phyloP scores from a whole-genome alignment of 2,329 filamentous ascomycete species.

The Talaromyces albobiverticillius region DNA sequence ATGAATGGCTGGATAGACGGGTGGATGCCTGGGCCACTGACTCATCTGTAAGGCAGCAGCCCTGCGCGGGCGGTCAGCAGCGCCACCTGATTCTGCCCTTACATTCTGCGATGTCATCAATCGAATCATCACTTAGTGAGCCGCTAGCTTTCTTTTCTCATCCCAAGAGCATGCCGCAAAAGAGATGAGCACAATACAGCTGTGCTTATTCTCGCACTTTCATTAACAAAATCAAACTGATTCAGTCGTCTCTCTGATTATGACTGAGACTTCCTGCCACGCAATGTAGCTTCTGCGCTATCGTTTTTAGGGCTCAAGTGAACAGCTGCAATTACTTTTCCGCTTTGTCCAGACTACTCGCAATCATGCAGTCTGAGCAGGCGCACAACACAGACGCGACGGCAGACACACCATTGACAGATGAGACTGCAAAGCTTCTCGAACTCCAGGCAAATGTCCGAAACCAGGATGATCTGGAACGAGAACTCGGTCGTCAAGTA shows the following conservation, averaged over 20 bases:
- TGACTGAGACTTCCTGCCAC: not conserved
- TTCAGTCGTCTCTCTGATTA: not conserved
- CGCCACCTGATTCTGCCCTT: constrained; percentile 14
- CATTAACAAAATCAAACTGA: not conserved
- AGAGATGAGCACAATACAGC: not conserved
- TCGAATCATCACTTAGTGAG: not conserved
- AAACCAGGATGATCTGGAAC: constrained; percentile 85
- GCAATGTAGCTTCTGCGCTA: not conserved
- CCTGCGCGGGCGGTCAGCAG: constrained; percentile 8
- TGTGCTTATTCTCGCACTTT: not conserved
- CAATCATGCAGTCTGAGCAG: not conserved
- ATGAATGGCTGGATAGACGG: no score
- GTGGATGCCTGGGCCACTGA: not conserved
- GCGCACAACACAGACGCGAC: not conserved
- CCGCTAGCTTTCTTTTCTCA: no score
- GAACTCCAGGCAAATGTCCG: constrained; percentile 68
- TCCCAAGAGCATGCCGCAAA: not conserved
- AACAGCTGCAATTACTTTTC: not conserved
- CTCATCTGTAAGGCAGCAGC: constrained; percentile 9
- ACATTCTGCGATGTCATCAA: constrained; percentile 6
- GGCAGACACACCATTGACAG: not conserved
- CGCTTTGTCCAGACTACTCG: not conserved
- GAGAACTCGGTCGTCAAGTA: constrained; percentile 69
- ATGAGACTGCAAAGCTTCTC: constrained; percentile 60
- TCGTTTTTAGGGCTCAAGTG: not conserved